Conservation (phyloP, 31 red algal species). For the Asparagopsis taxiformis region DNA sequence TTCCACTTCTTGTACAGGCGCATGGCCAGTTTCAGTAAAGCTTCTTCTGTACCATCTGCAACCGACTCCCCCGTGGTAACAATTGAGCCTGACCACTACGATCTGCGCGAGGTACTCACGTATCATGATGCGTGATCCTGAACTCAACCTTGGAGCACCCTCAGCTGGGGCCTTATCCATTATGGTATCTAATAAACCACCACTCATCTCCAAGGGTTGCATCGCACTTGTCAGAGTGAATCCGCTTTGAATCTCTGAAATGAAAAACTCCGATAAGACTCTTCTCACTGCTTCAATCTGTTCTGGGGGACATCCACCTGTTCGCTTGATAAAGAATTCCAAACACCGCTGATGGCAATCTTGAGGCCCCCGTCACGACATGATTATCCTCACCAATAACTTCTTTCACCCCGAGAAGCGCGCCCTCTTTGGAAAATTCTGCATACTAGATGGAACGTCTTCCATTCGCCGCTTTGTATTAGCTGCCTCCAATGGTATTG, state of each 20-base stretch:
- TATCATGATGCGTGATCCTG: conserved; percentile 27
- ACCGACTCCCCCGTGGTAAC: too few relatives aligned
- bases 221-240: conserved; percentile 42
- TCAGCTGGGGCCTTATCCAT: conserved; percentile 7
- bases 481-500: neutral
- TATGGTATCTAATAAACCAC: conserved; percentile 34
- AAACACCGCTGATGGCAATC: conserved; percentile 34
- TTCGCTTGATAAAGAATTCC: conserved; percentile 26
- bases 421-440: conserved; percentile 14
- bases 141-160: conserved; percentile 13
- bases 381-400: conserved; percentile 27
- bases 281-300: conserved; percentile 24
- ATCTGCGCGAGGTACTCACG: conserved; percentile 46
- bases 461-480: neutral
- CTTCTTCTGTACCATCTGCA: too few relatives aligned
- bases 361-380: conserved; percentile 32
- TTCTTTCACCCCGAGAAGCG: conserved; percentile 27
- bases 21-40: too few relatives aligned
- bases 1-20: too few relatives aligned
- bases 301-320: conserved; percentile 1
- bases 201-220: conserved; percentile 45
- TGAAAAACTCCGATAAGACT: conserved; percentile 23
- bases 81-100: conserved; percentile 29
- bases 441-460: too few relatives aligned
- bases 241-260: conserved; percentile 36